Percentiles rank a stretch among this genome's conserved stretches.
These are phyloP conservation scores for Cercospora janseana DNA, from an alignment of 2,329 filamentous ascomycete genomes.

Conservation along the genomic window DNA sequence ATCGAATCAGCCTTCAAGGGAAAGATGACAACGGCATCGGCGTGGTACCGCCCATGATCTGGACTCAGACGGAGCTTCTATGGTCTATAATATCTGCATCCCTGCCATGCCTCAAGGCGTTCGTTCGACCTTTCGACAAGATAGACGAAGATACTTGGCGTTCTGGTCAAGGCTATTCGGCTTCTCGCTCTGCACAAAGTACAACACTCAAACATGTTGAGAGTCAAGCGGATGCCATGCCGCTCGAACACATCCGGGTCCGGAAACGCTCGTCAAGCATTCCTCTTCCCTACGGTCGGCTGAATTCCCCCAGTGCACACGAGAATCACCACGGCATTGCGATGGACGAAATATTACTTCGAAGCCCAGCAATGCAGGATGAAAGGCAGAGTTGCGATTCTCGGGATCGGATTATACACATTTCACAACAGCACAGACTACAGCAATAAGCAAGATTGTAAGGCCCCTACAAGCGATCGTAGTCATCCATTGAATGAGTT, in stretches of 20 bases:
- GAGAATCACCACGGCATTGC: not conserved
- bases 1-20: slow-evolving; percentile 9
- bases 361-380: not conserved
- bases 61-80: slow-evolving; percentile 21
- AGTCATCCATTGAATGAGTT: no score
- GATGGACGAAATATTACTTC: not conserved
- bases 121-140: slow-evolving; percentile 25
- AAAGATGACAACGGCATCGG: slow-evolving; percentile 11
- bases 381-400: slow-evolving; percentile 16
- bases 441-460: no score
- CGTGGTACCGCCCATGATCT: slow-evolving; percentile 18
- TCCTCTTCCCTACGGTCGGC: not conserved
- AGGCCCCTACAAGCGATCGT: not conserved
- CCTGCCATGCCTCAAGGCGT: slow-evolving; percentile 23
- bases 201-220: slow-evolving; percentile 1
- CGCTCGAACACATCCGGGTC: slow-evolving; percentile 9
- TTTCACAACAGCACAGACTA: slow-evolving; percentile 3
- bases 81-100: slow-evolving; percentile 26
- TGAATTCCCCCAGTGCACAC: not conserved
- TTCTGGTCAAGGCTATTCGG: slow-evolving; percentile 19
- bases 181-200: slow-evolving; percentile 15
- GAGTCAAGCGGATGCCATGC: slow-evolving; percentile 3
- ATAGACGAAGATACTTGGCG: slow-evolving; percentile 24
- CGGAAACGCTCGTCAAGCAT: not conserved
- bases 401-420: slow-evolving; percentile 17